Conservation (phyloP, 2,329 filamentous ascomycete genomes). For the Xylariaceae sp. region DNA sequence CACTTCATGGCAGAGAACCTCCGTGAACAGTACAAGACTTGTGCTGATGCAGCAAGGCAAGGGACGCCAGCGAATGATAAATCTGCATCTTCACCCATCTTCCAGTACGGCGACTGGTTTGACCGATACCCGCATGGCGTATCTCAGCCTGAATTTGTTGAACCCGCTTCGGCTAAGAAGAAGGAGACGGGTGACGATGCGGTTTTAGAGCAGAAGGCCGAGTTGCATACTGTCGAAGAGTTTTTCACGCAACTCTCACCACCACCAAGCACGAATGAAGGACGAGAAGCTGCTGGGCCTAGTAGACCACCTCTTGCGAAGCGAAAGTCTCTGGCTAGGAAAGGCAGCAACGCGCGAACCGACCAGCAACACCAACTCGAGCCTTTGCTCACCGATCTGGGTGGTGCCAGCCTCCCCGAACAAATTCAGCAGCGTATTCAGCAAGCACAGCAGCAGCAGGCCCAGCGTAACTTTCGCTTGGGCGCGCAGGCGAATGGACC, state of each 20-base stretch:
- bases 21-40: constrained; percentile 84
- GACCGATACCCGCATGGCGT: constrained; percentile 93
- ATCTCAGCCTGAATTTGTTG: constrained; percentile 81
- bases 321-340: constrained; percentile 49
- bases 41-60: constrained; percentile 79
- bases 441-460: constrained; percentile 47
- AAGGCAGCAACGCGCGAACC: constrained; percentile 44
- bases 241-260: constrained; percentile 86
- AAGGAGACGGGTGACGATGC: constrained; percentile 86
- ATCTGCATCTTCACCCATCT: constrained; percentile 67
- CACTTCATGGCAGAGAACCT: constrained; percentile 95
- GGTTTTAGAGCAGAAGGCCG: constrained; percentile 85
- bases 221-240: constrained; percentile 92
- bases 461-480: constrained; percentile 53
- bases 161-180: constrained; percentile 70
- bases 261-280: constrained; percentile 57
- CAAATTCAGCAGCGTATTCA: constrained; percentile 47
- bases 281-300: constrained; percentile 46
- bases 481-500: constrained; percentile 51
- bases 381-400: constrained; percentile 48
- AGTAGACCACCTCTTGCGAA: constrained; percentile 41
- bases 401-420: constrained; percentile 38
- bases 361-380: constrained; percentile 48
- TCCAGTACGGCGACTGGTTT: constrained; percentile 98
- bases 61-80: constrained; percentile 61